These are phyloP conservation scores for Tagetes patula DNA, from an alignment of 129 eudicot species.

Conservation along the genomic window DNA sequence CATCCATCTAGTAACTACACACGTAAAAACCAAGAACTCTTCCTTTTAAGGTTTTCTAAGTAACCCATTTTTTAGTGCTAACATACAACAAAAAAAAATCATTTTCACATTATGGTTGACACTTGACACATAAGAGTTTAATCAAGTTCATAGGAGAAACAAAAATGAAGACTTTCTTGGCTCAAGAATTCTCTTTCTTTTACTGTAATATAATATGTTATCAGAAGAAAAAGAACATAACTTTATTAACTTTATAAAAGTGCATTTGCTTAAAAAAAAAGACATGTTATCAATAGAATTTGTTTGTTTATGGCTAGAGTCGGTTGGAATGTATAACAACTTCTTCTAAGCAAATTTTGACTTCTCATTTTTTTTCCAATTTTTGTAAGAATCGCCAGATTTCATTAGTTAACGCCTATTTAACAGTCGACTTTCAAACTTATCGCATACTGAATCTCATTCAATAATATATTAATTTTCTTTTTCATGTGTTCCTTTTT, in stretches of 20 bases:
- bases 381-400: neutral
- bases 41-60: too few relatives aligned
- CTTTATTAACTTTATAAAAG: too few relatives aligned
- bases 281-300: too few relatives aligned
- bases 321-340: neutral
- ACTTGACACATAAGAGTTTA: constrained; percentile 16
- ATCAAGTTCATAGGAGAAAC: neutral
- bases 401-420: neutral
- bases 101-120: constrained; percentile 9
- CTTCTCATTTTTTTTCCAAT: neutral
- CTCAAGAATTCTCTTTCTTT: too few relatives aligned
- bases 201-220: too few relatives aligned
- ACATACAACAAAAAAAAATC: too few relatives aligned
- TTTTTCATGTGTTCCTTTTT: neutral
- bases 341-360: neutral
- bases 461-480: neutral
- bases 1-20: too few relatives aligned
- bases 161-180: neutral
- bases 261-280: too few relatives aligned
- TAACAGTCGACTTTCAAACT: neutral
- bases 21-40: too few relatives aligned
- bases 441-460: neutral
- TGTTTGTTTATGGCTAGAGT: neutral
- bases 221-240: too few relatives aligned
- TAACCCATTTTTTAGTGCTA: too few relatives aligned